phyloP scores from a whole-genome alignment of 306 rosid genomes.

The Quercus variabilis region DNA sequence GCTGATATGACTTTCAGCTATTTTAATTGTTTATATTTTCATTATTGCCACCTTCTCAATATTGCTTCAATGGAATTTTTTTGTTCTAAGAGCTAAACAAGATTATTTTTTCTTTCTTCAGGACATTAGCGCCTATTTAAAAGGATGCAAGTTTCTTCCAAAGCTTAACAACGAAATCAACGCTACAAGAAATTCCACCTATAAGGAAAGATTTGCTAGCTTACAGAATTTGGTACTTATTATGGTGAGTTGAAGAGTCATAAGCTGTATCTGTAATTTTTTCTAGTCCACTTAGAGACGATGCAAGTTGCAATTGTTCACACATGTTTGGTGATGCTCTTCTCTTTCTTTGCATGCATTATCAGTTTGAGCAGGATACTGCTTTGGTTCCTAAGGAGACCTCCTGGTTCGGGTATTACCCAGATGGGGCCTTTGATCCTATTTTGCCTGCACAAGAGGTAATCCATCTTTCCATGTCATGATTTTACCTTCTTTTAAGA shows the following conservation, averaged over 20 bases:
- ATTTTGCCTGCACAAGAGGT: slow-evolving; percentile 61
- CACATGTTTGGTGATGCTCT: neutral
- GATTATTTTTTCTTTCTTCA: slow-evolving; percentile 24
- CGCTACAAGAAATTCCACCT: slow-evolving; percentile 46
- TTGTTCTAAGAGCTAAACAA: neutral
- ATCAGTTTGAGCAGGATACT: slow-evolving; percentile 59
- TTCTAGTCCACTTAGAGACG: neutral
- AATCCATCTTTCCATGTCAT: slow-evolving; percentile 13
- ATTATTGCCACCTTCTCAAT: neutral
- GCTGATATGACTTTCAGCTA: neutral
- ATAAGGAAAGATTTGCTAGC: slow-evolving; percentile 71
- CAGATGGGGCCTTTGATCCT: slow-evolving; percentile 54
- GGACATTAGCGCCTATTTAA: slow-evolving; percentile 51
- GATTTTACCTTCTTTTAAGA: slow-evolving; percentile 5
- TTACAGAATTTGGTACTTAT: slow-evolving; percentile 65
- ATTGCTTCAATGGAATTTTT: neutral
- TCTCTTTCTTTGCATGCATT: slow-evolving; percentile 3
- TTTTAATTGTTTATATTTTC: neutral
- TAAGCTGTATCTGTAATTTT: slow-evolving; percentile 11
- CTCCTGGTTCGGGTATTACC: slow-evolving; percentile 72
- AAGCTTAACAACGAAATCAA: slow-evolving; percentile 73
- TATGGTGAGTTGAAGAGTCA: slow-evolving; percentile 58
- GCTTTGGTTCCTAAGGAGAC: slow-evolving; percentile 67
- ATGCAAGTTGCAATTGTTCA: neutral
- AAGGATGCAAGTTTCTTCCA: slow-evolving; percentile 76